Conservation (phyloP, 2,329 filamentous ascomycete genomes). For the Elsinoe batatas region DNA sequence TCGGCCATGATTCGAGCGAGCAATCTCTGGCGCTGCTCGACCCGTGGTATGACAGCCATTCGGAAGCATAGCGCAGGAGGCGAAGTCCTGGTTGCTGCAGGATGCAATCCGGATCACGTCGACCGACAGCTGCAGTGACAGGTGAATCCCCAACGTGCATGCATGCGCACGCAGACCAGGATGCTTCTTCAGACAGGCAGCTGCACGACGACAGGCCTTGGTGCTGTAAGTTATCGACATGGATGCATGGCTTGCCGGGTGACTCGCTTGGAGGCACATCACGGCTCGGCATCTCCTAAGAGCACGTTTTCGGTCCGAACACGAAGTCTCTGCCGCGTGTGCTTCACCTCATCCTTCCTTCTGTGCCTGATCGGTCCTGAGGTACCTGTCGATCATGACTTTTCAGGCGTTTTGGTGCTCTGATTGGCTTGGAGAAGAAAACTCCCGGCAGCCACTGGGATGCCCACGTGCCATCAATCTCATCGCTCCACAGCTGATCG, state of each 20-base stretch:
- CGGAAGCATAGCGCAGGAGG: neutral
- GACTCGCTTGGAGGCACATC: neutral
- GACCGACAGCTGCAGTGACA: neutral
- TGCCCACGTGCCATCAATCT: neutral
- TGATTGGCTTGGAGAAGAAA: neutral
- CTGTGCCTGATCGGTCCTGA: neutral
- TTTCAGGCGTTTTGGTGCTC: neutral
- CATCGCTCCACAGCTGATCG: neutral
- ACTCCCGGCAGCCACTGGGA: neutral
- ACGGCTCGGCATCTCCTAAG: neutral
- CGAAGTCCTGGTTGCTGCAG: neutral
- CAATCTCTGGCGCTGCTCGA: neutral
- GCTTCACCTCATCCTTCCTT: neutral
- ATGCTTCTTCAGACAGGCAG: neutral
- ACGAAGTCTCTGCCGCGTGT: neutral
- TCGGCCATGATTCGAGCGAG: neutral
- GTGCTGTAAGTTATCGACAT: no score
- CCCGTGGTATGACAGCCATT: neutral
- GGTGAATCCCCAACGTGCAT: neutral
- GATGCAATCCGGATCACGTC: neutral
- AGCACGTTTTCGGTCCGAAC: neutral
- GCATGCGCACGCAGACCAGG: neutral
- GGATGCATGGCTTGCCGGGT: neutral
- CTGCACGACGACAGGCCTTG: no score
- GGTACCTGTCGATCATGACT: conserved; percentile 8